Evolutionary conservation across 495 filamentous ascomycete genomes (phyloP).

Genomic region (Pyrenula aspistea): DNA sequence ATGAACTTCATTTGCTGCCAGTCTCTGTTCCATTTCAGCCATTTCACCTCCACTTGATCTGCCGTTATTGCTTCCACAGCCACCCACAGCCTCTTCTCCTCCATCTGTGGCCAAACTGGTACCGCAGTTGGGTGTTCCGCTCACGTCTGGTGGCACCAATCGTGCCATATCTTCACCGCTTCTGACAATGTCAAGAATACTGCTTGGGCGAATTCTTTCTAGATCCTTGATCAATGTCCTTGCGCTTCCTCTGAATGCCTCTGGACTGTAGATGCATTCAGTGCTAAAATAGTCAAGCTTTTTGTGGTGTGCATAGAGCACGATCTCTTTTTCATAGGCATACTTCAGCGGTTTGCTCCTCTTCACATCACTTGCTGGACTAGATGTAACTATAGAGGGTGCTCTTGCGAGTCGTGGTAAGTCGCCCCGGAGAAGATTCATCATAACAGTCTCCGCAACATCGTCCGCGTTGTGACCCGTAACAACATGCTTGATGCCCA

Average conservation of each 20-base stretch:
- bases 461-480: slow-evolving; percentile 98
- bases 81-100: slow-evolving; percentile 51
- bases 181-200: slow-evolving; percentile 86
- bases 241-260: slow-evolving; percentile 93
- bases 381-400: slow-evolving; percentile 85
- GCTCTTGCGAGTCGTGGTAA: slow-evolving; percentile 74
- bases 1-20: slow-evolving; percentile 56
- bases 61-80: slow-evolving; percentile 67
- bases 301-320: slow-evolving; percentile 92
- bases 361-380: slow-evolving; percentile 64
- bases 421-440: slow-evolving; percentile 91
- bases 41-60: slow-evolving; percentile 68
- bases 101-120: slow-evolving; percentile 22
- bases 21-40: slow-evolving; percentile 78
- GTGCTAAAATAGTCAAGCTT: slow-evolving; percentile 96
- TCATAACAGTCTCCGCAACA: slow-evolving; percentile 94
- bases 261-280: slow-evolving; percentile 95
- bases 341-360: slow-evolving; percentile 95
- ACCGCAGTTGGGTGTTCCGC: slow-evolving; percentile 15
- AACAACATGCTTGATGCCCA: slow-evolving; percentile 88
- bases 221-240: slow-evolving; percentile 87
- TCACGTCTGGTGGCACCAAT: slow-evolving; percentile 56
- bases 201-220: slow-evolving; percentile 82
- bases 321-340: slow-evolving; percentile 97
- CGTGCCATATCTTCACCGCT: slow-evolving; percentile 94